Conservation (phyloP, 208 protist species). For the Trypanosoma platydactyli region DNA sequence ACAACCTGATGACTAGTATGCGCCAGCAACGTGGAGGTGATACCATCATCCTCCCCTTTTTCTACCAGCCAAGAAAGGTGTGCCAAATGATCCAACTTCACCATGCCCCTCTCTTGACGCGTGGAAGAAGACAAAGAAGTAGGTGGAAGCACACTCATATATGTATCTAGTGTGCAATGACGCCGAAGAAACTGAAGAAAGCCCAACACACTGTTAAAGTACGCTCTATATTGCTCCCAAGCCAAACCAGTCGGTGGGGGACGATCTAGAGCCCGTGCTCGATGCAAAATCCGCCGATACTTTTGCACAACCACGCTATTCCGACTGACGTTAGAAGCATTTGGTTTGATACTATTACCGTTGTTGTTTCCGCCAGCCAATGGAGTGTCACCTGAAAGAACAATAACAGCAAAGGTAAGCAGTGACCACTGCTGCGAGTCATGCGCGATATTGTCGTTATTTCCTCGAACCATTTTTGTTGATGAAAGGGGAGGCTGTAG, state of each 20-base stretch:
- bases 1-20: slow-evolving; percentile 29
- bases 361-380: background rate
- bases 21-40: slow-evolving; percentile 58
- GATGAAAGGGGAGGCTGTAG: background rate
- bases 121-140: background rate
- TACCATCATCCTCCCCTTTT: slow-evolving; percentile 61
- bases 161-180: slow-evolving; percentile 41
- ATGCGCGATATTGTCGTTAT: slow-evolving; percentile 3
- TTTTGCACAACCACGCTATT: slow-evolving; percentile 8
- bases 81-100: slow-evolving; percentile 51
- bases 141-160: slow-evolving; percentile 31
- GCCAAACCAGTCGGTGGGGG: slow-evolving; percentile 9
- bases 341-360: background rate
- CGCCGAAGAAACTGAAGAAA: slow-evolving; percentile 40
- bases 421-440: slow-evolving; percentile 10
- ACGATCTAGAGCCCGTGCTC: slow-evolving; percentile 18
- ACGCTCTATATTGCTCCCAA: slow-evolving; percentile 22
- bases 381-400: slow-evolving; percentile 6
- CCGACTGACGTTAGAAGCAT: background rate
- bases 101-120: background rate
- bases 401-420: slow-evolving; percentile 22
- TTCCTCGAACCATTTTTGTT: background rate
- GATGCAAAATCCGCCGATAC: slow-evolving; percentile 23
- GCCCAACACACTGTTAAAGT: slow-evolving; percentile 25
- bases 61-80: slow-evolving; percentile 44